Evolutionary conservation across 1,284 basidiomycete species (phyloP).

Genomic region (Ganoderma lucidum): DNA sequence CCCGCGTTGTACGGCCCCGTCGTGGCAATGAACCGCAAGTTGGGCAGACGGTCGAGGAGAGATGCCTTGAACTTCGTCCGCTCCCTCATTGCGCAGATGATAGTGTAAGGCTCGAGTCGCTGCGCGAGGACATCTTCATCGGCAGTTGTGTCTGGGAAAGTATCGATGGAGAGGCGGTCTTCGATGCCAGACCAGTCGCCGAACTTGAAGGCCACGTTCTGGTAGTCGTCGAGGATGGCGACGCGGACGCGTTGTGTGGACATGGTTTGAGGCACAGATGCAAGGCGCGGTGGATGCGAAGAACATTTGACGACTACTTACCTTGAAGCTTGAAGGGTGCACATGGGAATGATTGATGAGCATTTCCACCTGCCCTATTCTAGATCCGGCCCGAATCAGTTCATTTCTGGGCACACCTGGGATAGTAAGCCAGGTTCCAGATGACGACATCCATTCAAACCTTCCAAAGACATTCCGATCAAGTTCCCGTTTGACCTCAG

Average conservation of each 20-base stretch:
- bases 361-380: conserved; percentile 18
- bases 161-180: conserved; percentile 50
- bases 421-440: conserved; percentile 18
- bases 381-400: too few species aligned
- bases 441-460: conserved; percentile 24
- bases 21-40: conserved; percentile 64
- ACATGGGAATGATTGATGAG: conserved; percentile 13
- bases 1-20: conserved; percentile 61
- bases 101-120: conserved; percentile 58
- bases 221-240: conserved; percentile 73
- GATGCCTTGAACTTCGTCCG: conserved; percentile 62
- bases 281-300: background rate
- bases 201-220: conserved; percentile 55
- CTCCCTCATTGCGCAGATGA: conserved; percentile 75
- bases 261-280: conserved; percentile 21
- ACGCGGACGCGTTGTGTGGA: conserved; percentile 41
- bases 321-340: background rate
- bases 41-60: conserved; percentile 62
- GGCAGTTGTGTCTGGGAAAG: conserved; percentile 59
- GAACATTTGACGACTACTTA: background rate
- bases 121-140: conserved; percentile 59
- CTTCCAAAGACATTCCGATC: background rate
- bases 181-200: conserved; percentile 61
- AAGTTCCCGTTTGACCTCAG: background rate
- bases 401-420: conserved; percentile 2